phyloP scores from a whole-genome alignment of 2,329 filamentous ascomycete genomes.

The Colletotrichum sp. region DNA sequence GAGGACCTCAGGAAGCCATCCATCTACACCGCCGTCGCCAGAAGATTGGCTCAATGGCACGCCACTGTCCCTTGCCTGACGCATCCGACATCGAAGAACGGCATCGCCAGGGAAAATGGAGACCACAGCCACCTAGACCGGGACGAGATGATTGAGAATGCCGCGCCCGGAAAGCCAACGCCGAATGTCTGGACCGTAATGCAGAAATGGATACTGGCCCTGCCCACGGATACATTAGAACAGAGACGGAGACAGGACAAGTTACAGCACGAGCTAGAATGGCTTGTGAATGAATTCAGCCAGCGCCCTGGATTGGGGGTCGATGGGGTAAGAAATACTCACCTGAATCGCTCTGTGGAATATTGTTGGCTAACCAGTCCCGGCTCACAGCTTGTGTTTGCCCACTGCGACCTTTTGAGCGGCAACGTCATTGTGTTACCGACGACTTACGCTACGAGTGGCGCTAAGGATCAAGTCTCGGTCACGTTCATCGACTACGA shows the following conservation, averaged over 20 bases:
- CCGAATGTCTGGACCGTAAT: constrained; percentile 95
- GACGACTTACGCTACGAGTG: constrained; percentile 32
- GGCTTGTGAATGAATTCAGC: constrained; percentile 73
- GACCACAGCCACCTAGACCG: constrained; percentile 36
- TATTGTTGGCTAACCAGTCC: not conserved
- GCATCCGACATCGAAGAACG: constrained; percentile 34
- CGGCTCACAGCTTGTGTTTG: constrained; percentile 75
- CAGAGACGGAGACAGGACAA: constrained; percentile 70
- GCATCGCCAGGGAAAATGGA: constrained; percentile 36
- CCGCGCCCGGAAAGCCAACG: constrained; percentile 71
- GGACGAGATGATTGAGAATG: constrained; percentile 43
- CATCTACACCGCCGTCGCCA: constrained; percentile 84
- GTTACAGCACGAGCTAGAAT: constrained; percentile 77
- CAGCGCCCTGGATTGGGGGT: constrained; percentile 77
- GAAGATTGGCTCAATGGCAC: constrained; percentile 91
- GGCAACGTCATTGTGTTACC: constrained; percentile 92
- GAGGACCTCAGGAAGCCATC: constrained; percentile 77
- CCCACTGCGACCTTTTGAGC: constrained; percentile 93
- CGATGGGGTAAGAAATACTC: constrained; percentile 66
- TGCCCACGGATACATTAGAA: constrained; percentile 75
- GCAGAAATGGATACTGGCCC: constrained; percentile 91
- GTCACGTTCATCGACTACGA: constrained; percentile 98
- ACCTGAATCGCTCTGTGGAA: not conserved
- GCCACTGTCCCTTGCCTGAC: constrained; percentile 68
- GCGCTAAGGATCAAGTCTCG: constrained; percentile 46